Conservation (phyloP, 768 basidiomycete genomes). For the Phlebiopsis flavidoalba region DNA sequence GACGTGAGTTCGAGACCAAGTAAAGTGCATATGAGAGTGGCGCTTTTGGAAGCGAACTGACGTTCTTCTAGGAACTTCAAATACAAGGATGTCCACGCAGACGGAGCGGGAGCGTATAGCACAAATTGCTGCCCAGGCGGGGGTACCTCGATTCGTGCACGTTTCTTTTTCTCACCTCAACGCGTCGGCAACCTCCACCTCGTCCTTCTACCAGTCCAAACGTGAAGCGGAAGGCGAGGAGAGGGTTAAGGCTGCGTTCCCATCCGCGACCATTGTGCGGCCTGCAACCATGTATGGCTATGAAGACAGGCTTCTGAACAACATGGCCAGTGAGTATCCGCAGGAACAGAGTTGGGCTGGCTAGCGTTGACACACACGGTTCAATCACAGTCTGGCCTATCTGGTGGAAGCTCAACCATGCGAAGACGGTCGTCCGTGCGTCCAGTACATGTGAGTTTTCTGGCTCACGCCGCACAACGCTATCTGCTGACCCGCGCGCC, state of each 20-base stretch:
- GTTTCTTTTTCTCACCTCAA: constrained; percentile 93
- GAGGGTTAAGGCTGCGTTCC: constrained; percentile 78
- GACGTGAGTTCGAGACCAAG: constrained; percentile 95
- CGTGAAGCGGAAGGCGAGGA: constrained; percentile 72
- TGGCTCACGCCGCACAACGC: constrained; percentile 4
- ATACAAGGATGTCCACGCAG: constrained; percentile 74
- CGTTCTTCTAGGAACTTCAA: constrained; percentile 69
- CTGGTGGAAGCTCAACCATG: constrained; percentile 91
- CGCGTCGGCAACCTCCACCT: constrained; percentile 72
- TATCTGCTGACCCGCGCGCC: constrained; percentile 12
- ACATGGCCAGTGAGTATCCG: constrained; percentile 72
- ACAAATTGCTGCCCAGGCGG: constrained; percentile 65
- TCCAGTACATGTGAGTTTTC: constrained; percentile 73
- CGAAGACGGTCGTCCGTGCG: constrained; percentile 75
- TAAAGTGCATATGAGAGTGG: constrained; percentile 30
- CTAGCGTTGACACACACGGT: neutral
- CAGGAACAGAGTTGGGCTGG: constrained; percentile 1
- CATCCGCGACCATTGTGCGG: constrained; percentile 80
- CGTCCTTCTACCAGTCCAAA: constrained; percentile 85
- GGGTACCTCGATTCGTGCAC: constrained; percentile 85
- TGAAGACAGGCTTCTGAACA: constrained; percentile 92
- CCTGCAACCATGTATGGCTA: constrained; percentile 87
- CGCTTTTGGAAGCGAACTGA: neutral
- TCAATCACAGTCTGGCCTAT: constrained; percentile 71
- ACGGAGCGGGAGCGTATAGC: constrained; percentile 86